These are phyloP conservation scores for Ceriops zippeliana DNA, from an alignment of 345 rosid genomes.

Conservation along the genomic window DNA sequence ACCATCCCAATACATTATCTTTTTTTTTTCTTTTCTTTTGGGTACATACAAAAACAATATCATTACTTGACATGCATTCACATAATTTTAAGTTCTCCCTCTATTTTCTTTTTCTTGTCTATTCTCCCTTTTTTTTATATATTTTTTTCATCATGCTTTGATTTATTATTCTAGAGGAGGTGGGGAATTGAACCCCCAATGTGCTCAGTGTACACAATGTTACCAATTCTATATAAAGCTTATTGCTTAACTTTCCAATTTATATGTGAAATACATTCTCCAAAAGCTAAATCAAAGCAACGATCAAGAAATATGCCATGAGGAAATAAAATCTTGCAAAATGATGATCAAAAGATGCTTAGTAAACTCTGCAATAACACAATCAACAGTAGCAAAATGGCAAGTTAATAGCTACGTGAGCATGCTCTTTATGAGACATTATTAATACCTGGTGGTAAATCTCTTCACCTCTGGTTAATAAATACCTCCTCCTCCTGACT, in stretches of 20 bases:
- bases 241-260: background rate
- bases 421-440: background rate
- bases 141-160: too few relatives aligned
- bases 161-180: too few relatives aligned
- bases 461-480: conserved; percentile 59
- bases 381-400: conserved; percentile 2
- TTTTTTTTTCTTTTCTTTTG: too few relatives aligned
- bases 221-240: background rate
- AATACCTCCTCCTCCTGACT: conserved; percentile 35
- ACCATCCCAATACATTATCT: too few relatives aligned
- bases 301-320: background rate
- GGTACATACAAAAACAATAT: background rate
- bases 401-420: background rate
- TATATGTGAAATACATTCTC: background rate
- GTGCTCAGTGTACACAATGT: background rate
- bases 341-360: conserved; percentile 1
- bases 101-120: background rate
- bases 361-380: background rate
- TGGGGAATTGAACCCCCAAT: too few relatives aligned
- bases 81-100: background rate
- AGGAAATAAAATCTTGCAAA: background rate
- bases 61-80: background rate
- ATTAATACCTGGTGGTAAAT: conserved; percentile 63
- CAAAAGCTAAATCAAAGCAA: conserved; percentile 5
- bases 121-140: too few relatives aligned